Evolutionary conservation across 2,329 filamentous ascomycete species (phyloP), one percentile per base, ranked within the genome.

Genomic region (Phoma sp.): DNA sequence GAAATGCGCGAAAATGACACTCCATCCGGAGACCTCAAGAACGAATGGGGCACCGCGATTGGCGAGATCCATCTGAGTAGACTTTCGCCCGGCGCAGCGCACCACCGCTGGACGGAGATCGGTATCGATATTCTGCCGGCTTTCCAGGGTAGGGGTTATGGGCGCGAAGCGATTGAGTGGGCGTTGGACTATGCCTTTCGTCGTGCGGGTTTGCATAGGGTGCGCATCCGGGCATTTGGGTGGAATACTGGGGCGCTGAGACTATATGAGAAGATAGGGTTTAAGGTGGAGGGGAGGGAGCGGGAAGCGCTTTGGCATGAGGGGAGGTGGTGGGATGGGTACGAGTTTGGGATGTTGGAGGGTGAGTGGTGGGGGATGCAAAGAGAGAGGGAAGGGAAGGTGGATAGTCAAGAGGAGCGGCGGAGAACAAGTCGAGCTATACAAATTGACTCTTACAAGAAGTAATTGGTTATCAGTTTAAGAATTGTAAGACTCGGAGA

Each of bases 101-200:
- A 81, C 51, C 78, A 83, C 56, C 74, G 80, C 12, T 68, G 67
- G 56, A 74, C 75, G 11, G 71, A 76, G 33, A 67, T 82, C 7
- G 76, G 72, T 0, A 67, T 81, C n/a, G 61, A 66, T 0, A 68
- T 82, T 5, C 57, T 73, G 2, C 59, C 66, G 0, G 7, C 50
- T 0, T 74, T 75, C 45, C 76, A 80, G 47, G 67, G 71, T 0
- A 58, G 71, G 17, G 79, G 81, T 0, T 83, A 82, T 47, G 81
- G 81, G 1, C 62, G 59, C 6, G 80, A 83, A 58, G 76, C 78
- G 1, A 77, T 83, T 37, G 67, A 70, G 21, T 84, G 80, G 80
- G 74, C 66, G 0, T 57, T 81, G 3, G 73, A 78, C 20, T 83
- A 80, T 74, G 76, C 76, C 0, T 83, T 83, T 56, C 59, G 63